Conservation (phyloP, 805 yeast genomes). For the Grigorovia humatica region DNA sequence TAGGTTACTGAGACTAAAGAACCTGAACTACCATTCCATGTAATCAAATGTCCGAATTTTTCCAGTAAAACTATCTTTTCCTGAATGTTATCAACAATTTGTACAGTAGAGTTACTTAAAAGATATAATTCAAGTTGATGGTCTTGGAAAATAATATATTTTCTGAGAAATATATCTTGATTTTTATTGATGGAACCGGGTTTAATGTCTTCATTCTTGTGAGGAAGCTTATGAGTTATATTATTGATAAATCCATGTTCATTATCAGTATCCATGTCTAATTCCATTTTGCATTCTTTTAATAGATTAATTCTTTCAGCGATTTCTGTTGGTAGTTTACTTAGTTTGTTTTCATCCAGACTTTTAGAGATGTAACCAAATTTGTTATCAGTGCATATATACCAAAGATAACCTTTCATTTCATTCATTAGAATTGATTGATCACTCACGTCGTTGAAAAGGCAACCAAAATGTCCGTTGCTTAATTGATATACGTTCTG, state of each 20-base stretch:
- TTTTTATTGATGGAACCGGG: conserved; percentile 5
- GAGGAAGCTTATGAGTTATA: conserved; percentile 17
- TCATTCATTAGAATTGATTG: conserved; percentile 61
- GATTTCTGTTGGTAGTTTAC: conserved; percentile 34
- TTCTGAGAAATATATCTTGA: conserved; percentile 57
- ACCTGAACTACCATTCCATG: not conserved
- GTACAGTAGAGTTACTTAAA: conserved; percentile 80
- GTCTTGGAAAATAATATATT: conserved; percentile 39
- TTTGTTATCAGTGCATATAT: conserved; percentile 36
- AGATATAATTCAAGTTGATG: conserved; percentile 61
- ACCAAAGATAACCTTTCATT: conserved; percentile 46
- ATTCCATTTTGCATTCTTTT: conserved; percentile 51
- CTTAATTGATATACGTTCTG: conserved; percentile 53
- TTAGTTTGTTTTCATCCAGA: conserved; percentile 14
- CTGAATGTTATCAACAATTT: conserved; percentile 20
- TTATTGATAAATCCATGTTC: conserved; percentile 73
- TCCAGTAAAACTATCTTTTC: not conserved
- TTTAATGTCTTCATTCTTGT: conserved; percentile 31
- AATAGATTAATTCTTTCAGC: conserved; percentile 13
- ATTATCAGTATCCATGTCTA: not conserved
- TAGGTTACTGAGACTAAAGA: not conserved
- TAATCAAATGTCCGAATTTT: not conserved
- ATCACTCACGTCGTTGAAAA: conserved; percentile 55
- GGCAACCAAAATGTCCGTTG: conserved; percentile 82
- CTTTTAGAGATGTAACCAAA: conserved; percentile 41